phyloP scores from a whole-genome alignment of 495 filamentous ascomycete species.

The Aspergillus affinis region DNA sequence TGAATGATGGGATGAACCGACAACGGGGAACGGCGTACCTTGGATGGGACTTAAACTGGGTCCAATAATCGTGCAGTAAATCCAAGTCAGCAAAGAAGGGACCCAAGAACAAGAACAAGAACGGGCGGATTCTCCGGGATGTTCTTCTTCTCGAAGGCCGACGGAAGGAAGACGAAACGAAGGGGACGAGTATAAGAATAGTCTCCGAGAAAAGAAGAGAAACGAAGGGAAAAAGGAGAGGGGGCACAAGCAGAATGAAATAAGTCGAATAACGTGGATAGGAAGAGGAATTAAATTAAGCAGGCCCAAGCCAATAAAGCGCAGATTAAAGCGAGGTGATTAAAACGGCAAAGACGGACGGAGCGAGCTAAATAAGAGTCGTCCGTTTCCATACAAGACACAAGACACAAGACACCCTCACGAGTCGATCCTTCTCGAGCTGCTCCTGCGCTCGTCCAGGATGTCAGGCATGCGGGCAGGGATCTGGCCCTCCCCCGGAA shows the following conservation, averaged over 20 bases:
- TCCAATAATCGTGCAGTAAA: neutral
- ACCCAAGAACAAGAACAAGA: neutral
- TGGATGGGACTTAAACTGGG: neutral
- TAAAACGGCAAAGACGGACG: neutral
- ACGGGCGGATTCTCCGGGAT: too few species aligned
- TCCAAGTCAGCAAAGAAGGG: neutral
- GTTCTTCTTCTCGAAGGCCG: conserved; percentile 4
- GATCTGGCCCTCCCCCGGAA: neutral
- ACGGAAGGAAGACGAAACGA: conserved; percentile 6
- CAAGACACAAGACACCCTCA: too few species aligned
- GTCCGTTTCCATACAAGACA: conserved; percentile 6
- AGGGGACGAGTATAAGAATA: conserved; percentile 5
- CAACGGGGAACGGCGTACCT: neutral
- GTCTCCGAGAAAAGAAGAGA: neutral
- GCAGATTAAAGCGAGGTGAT: neutral
- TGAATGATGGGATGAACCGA: conserved; percentile 10
- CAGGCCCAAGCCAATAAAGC: neutral
- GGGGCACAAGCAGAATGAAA: conserved; percentile 5
- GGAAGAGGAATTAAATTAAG: neutral
- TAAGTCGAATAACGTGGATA: neutral
- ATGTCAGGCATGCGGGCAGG: neutral
- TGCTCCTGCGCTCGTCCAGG: too few species aligned
- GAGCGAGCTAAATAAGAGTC: neutral
- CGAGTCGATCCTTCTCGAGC: neutral
- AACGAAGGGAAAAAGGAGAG: conserved; percentile 7